A percentile compares a stretch with the other conserved stretches of the same genome.
Evolutionary conservation across 2,329 filamentous ascomycete genomes (phyloP).

Genomic region (Paecilomyces variotii): DNA sequence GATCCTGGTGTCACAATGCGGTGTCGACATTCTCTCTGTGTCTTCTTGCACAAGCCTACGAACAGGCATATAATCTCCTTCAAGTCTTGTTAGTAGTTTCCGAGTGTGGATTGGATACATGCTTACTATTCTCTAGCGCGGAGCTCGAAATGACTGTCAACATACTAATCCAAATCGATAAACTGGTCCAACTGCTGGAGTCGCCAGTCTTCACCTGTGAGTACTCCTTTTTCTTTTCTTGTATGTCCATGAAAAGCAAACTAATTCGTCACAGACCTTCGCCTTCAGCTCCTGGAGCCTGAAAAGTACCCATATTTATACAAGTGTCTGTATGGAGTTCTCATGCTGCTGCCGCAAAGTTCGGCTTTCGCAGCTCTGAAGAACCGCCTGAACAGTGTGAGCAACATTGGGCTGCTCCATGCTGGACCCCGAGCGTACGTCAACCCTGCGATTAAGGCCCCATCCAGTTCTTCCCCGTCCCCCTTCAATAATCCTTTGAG

Average conservation of each 20-base stretch:
- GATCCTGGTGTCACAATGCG: slow-evolving; percentile 97
- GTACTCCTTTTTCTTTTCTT: slow-evolving; percentile 18
- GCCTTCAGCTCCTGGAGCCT: slow-evolving; percentile 88
- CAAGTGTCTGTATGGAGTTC: slow-evolving; percentile 91
- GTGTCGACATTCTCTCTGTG: slow-evolving; percentile 96
- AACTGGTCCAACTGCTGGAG: slow-evolving; percentile 91
- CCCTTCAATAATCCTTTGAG: neutral
- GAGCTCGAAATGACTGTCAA: slow-evolving; percentile 99
- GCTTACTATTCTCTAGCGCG: slow-evolving; percentile 51
- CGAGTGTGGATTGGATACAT: neutral
- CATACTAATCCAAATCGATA: slow-evolving; percentile 97
- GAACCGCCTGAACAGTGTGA: slow-evolving; percentile 93
- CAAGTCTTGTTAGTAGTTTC: slow-evolving; percentile 73
- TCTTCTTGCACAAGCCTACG: slow-evolving; percentile 90
- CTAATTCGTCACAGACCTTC: slow-evolving; percentile 58
- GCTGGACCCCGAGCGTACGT: slow-evolving; percentile 71
- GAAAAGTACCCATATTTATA: slow-evolving; percentile 93
- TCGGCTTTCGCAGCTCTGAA: slow-evolving; percentile 94
- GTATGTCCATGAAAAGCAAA: slow-evolving; percentile 8
- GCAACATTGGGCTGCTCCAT: slow-evolving; percentile 91
- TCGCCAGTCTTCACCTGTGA: slow-evolving; percentile 95
- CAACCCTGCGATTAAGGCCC: neutral
- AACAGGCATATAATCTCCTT: slow-evolving; percentile 91
- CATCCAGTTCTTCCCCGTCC: neutral
- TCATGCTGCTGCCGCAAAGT: slow-evolving; percentile 98